Conservation (phyloP, 2,329 filamentous ascomycete genomes). For the Colletotrichum phormii region DNA sequence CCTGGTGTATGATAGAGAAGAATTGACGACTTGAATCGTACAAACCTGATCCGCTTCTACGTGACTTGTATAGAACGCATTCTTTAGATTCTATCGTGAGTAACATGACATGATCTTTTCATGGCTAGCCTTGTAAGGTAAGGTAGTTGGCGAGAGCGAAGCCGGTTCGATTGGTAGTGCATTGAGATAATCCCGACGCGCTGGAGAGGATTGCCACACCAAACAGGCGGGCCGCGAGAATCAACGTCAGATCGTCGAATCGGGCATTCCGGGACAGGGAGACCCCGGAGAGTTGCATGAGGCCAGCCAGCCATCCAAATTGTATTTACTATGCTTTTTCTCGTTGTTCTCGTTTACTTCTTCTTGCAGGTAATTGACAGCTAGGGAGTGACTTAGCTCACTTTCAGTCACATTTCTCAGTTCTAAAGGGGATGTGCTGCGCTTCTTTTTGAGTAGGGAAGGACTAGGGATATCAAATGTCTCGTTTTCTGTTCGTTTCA, state of each 20-base stretch:
- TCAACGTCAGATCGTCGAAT: background rate
- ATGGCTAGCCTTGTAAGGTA: background rate
- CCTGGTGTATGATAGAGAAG: slow-evolving; percentile 13
- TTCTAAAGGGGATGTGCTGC: background rate
- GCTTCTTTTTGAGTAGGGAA: background rate
- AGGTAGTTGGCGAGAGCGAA: no score
- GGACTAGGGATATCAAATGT: slow-evolving; percentile 12
- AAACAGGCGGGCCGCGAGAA: slow-evolving; percentile 1
- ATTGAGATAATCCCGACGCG: background rate
- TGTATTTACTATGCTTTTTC: background rate
- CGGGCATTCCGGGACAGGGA: background rate
- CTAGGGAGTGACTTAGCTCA: background rate
- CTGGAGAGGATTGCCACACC: background rate
- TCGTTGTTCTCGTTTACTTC: background rate
- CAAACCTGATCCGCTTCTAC: background rate
- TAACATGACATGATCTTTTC: background rate
- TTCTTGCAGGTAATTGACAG: background rate
- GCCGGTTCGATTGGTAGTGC: no score
- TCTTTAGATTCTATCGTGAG: background rate
- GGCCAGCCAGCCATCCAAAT: background rate
- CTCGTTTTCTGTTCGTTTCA: slow-evolving; percentile 6
- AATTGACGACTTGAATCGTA: slow-evolving; percentile 26
- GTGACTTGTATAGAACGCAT: background rate
- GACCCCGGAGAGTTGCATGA: background rate
- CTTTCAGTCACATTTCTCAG: background rate